Conservation (phyloP, 73 alveolate genomes). For the Breviolum minutum region DNA sequence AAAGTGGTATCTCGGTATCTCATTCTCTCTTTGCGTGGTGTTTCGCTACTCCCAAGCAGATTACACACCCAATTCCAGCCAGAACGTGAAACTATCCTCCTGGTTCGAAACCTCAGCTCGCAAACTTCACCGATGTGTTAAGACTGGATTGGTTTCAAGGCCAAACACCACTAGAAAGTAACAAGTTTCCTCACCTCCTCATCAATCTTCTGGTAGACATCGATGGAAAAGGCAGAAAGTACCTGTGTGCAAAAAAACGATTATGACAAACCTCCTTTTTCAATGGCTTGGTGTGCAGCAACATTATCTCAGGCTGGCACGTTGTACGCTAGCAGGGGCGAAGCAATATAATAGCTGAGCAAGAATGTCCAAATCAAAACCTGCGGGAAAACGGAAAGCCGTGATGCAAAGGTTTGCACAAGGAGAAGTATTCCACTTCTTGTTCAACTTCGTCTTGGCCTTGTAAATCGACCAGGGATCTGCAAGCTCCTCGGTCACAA, state of each 20-base stretch:
- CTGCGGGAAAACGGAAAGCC: background rate
- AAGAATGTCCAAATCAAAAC: conserved; percentile 61
- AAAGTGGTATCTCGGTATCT: background rate
- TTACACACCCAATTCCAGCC: background rate
- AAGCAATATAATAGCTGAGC: conserved; percentile 62
- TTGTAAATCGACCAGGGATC: conserved; percentile 26
- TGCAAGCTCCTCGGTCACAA: conserved; percentile 18
- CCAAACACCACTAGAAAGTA: no score
- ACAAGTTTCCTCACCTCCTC: conserved; percentile 9
- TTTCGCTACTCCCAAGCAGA: background rate
- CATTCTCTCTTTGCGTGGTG: background rate
- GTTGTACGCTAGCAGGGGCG: conserved; percentile 77
- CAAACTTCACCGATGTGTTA: background rate
- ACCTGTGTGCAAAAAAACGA: background rate
- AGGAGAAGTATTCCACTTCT: background rate
- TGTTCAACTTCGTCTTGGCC: background rate
- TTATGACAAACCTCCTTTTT: background rate
- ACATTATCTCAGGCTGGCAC: background rate
- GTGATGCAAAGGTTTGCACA: background rate
- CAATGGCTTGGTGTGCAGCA: background rate
- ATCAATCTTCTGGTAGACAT: conserved; percentile 86
- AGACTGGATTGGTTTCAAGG: no score
- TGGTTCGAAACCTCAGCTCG: background rate
- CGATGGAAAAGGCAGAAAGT: conserved; percentile 77
- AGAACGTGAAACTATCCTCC: background rate